These are phyloP conservation scores for Eustoma russellianum DNA, from an alignment of 257 asterid species.

Conservation along the genomic window DNA sequence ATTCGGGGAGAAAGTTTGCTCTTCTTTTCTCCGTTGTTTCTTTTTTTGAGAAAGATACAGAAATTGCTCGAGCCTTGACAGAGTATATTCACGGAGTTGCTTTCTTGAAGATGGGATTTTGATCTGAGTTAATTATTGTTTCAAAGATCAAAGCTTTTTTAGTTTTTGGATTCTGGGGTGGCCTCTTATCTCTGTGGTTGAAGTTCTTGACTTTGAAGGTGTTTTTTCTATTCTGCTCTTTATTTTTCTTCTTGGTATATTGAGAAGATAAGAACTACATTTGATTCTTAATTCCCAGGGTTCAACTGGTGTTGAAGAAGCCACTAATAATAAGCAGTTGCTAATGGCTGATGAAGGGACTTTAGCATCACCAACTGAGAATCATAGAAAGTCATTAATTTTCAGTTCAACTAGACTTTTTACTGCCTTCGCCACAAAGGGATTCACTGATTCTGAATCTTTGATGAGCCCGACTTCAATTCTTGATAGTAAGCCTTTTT, in stretches of 20 bases:
- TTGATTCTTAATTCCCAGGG: constrained; percentile 13
- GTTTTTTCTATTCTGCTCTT: not conserved
- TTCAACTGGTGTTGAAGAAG: constrained; percentile 14
- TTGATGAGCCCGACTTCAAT: constrained; percentile 69
- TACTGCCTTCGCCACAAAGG: constrained; percentile 35
- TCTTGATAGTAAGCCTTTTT: constrained; percentile 47
- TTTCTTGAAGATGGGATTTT: constrained; percentile 4
- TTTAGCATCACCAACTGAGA: constrained; percentile 29
- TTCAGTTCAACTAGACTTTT: constrained; percentile 62
- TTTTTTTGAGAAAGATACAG: not conserved
- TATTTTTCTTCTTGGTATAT: not conserved
- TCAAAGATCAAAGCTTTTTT: constrained; percentile 10
- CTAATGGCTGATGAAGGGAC: constrained; percentile 53
- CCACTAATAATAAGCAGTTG: constrained; percentile 8
- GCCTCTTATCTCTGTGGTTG: not conserved
- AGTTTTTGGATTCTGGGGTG: constrained; percentile 6
- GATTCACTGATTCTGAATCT: constrained; percentile 40
- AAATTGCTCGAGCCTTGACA: not conserved
- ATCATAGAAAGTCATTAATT: constrained; percentile 35
- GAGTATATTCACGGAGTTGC: constrained; percentile 7
- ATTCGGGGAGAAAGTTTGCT: constrained; percentile 33
- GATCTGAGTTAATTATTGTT: not conserved
- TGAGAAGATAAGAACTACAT: constrained; percentile 6
- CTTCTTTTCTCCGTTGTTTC: constrained; percentile 13
- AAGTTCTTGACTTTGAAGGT: too few species aligned